Evolutionary conservation across 805 yeast species (phyloP).

Genomic region (Lipomyces mesembrius): DNA sequence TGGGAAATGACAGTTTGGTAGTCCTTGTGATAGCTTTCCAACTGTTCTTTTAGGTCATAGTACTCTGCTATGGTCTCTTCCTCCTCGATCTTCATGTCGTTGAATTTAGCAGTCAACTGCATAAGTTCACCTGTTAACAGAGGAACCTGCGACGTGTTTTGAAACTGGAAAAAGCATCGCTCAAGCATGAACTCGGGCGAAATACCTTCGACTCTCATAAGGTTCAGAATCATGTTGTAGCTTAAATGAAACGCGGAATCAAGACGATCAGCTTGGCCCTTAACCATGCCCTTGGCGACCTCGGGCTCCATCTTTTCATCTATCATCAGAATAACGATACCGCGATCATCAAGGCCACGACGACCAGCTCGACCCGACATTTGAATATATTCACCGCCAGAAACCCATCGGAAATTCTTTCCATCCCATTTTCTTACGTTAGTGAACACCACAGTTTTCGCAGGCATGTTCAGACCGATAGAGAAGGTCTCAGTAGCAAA

Average conservation of each 20-base stretch:
- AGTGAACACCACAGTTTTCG: constrained; percentile 97
- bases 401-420: constrained; percentile 95
- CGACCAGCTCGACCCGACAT: constrained; percentile 99
- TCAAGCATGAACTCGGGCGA: constrained; percentile 98
- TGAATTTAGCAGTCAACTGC: constrained; percentile 57
- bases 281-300: constrained; percentile 99
- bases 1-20: constrained; percentile 82
- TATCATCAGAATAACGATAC: constrained; percentile 98
- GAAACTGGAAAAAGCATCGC: constrained; percentile 92
- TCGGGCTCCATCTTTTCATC: constrained; percentile 99
- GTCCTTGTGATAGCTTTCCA: constrained; percentile 72
- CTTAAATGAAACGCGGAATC: constrained; percentile 98
- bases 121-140: constrained; percentile 68
- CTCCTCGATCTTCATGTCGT: constrained; percentile 66
- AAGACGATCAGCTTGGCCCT: constrained; percentile 96
- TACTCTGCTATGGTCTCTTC: constrained; percentile 77
- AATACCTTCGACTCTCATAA: constrained; percentile 96
- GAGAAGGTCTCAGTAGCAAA: constrained; percentile 99
- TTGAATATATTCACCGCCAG: constrained; percentile 99
- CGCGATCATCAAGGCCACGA: constrained; percentile 98
- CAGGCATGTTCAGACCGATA: constrained; percentile 98
- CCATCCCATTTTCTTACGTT: constrained; percentile 99
- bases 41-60: constrained; percentile 76
- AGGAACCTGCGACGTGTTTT: constrained; percentile 90
- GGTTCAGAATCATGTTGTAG: constrained; percentile 93